Percentiles rank a stretch among this genome's conserved stretches.
Conservation (phyloP, 139 green algal genomes). For the Tetratostichococcus sp. region DNA sequence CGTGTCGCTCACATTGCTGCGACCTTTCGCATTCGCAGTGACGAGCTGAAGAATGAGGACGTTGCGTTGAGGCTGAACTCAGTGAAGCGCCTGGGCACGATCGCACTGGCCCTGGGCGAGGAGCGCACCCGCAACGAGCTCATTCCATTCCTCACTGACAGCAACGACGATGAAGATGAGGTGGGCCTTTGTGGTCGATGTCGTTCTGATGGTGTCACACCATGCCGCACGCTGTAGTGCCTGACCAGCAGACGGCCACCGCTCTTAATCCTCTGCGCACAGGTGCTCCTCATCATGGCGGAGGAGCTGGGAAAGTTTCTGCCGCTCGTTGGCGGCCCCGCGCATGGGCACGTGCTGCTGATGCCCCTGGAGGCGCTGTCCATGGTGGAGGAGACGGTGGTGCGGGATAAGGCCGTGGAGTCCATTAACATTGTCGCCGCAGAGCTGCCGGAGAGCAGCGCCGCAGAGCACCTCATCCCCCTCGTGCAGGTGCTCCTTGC, state of each 20-base stretch:
- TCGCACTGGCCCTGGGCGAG: conserved; percentile 91
- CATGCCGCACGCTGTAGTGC: too few relatives aligned
- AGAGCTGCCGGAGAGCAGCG: conserved; percentile 61
- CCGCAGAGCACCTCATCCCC: conserved; percentile 77
- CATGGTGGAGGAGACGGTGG: conserved; percentile 97
- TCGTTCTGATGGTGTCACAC: too few relatives aligned
- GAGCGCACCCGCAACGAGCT: conserved; percentile 91
- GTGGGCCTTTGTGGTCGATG: neutral
- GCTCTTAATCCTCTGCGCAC: too few relatives aligned
- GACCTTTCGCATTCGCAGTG: conserved; percentile 44
- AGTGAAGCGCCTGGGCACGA: conserved; percentile 86
- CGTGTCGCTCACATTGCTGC: neutral
- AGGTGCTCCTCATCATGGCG: conserved; percentile 90
- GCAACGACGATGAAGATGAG: conserved; percentile 96
- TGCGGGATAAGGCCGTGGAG: conserved; percentile 91
- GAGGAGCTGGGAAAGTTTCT: conserved; percentile 97
- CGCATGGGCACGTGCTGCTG: conserved; percentile 77
- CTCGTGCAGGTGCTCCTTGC: conserved; percentile 77
- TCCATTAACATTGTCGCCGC: conserved; percentile 74
- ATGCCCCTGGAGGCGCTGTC: conserved; percentile 88
- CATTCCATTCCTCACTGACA: conserved; percentile 96
- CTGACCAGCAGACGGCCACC: too few relatives aligned
- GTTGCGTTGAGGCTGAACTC: conserved; percentile 87
- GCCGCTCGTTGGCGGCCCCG: conserved; percentile 82
- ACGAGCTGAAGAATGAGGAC: conserved; percentile 94